phyloP scores from a whole-genome alignment of 2,329 filamentous ascomycete genomes.

The Penicillium thymicola region DNA sequence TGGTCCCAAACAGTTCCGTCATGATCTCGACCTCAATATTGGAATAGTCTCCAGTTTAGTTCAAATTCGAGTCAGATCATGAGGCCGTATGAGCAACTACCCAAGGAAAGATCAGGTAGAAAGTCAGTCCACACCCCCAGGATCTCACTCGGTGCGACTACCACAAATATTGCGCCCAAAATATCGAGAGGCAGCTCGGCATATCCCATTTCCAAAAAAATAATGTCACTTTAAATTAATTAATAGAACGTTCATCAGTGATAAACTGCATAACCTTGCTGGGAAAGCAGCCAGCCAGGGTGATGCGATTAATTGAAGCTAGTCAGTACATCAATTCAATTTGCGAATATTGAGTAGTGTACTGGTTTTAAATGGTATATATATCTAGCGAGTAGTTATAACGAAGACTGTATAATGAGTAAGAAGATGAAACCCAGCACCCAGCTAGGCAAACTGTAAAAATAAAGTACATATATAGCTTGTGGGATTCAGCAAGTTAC shows the following conservation, averaged over 20 bases:
- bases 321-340: neutral
- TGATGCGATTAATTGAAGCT: neutral
- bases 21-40: neutral
- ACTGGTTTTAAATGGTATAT: neutral
- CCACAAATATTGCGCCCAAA: too few species aligned
- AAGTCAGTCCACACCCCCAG: neutral
- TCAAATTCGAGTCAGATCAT: neutral
- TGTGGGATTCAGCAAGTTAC: neutral
- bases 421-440: neutral
- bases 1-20: neutral
- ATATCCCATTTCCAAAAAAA: too few species aligned
- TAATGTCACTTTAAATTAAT: too few species aligned
- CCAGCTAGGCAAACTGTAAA: neutral
- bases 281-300: neutral
- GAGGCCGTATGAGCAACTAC: neutral
- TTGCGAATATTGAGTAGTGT: neutral
- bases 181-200: too few species aligned
- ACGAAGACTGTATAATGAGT: neutral
- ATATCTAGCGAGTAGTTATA: neutral
- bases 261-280: neutral
- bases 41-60: neutral
- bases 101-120: neutral
- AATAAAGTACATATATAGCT: neutral
- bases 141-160: too few species aligned
- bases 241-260: too few species aligned